Base-by-base conservation (phyloP, 2,329 filamentous ascomycete species). In the Diplodia intermedia region DNA sequence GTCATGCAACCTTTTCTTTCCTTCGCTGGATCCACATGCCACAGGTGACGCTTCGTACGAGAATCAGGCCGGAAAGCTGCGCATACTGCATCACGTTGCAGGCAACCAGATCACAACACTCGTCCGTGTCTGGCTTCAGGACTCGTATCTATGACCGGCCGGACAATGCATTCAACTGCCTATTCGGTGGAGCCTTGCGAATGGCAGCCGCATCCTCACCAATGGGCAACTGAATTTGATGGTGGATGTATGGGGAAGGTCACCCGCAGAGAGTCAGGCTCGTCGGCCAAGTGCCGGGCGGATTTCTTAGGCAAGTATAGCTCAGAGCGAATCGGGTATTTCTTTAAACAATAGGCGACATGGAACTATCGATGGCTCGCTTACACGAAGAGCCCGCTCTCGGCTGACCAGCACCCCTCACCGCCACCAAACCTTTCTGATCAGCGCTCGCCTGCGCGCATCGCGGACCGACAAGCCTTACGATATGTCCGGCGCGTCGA, bases 391-490 rank as follows among this genome's bases (percentile, higher is more conserved):
- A 43, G 53, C 31, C 53, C 9, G 53, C 26, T 36, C 29, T 36
- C 53, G 31, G 11, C 50, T 23, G 23, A 14, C 11, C 14, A 38
- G 31, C 6, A 33, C 31, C 8, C 57, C 9, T 36, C 57, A 36
- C 43, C 43, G 23, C 38, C 47, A 38, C 40, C 36, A 36, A 36
- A 14, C 5, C 36, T 8, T 26, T 36, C 20, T 8, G 55, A 60
- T 60, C 55, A 60, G 38, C 56, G 23, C 38, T 62, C 57, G 57
- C 57, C 6, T 36, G 40, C 8, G 8, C 57, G 57, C 38, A 47
- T 31, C 29, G 31, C 60, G 60, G 60, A 63, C 60, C 60, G 60
- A 63, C 29, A n/a, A 63, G 31, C 47, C 47, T 63, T 36, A 50
- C 23, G 55, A n/a, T n/a, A 12, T 2, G 54, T 40, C 31, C 12